phyloP scores from a whole-genome alignment of 176 grass and related monocot genomes.

The Alloteropsis semialata region DNA sequence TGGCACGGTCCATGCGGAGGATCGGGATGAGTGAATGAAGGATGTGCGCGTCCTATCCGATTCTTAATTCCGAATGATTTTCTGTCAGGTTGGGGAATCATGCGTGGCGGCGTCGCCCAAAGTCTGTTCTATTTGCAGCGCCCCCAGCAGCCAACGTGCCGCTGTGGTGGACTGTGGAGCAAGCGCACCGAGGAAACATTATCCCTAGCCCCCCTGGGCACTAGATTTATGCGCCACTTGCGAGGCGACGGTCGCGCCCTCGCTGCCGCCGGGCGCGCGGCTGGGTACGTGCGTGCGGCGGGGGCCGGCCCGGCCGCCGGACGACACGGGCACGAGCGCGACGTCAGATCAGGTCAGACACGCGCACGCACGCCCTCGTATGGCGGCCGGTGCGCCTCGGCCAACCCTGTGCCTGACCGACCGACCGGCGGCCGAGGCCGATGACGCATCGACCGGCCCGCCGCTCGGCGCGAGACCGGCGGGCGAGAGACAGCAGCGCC shows the following conservation, averaged over 20 bases:
- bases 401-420: not conserved
- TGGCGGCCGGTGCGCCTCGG: not conserved
- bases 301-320: too few species aligned
- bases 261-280: too few species aligned
- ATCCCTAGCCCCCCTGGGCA: not conserved
- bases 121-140: not conserved
- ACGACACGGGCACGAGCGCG: constrained; percentile 19
- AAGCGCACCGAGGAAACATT: not conserved
- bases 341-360: not conserved
- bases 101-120: not conserved
- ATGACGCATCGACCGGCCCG: not conserved
- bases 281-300: not conserved
- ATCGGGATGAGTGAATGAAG: not conserved
- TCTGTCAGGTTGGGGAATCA: not conserved
- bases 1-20: constrained; percentile 1
- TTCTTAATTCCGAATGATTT: not conserved
- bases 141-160: not conserved
- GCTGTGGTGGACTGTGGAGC: not conserved
- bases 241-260: too few species aligned
- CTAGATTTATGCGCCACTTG: not conserved
- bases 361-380: not conserved
- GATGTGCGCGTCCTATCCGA: not conserved
- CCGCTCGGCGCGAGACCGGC: not conserved
- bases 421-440: not conserved
- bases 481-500: not conserved